phyloP scores from a whole-genome alignment of 2,329 filamentous ascomycete genomes.

The Colletotrichum sp. region DNA sequence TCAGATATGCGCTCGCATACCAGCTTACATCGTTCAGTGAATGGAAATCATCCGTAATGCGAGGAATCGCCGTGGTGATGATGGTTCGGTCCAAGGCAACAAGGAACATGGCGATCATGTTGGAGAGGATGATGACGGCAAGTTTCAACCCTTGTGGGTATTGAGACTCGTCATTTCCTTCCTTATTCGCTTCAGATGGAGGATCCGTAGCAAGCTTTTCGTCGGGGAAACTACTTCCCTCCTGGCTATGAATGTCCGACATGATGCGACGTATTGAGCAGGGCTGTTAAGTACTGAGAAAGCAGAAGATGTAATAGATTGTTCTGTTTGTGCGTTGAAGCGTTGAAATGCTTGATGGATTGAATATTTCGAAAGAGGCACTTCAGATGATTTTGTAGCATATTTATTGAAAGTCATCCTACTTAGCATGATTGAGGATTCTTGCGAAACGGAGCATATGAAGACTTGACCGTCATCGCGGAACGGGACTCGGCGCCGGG shows the following conservation, averaged over 20 bases:
- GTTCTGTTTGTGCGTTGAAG: not conserved
- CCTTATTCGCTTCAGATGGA: not conserved
- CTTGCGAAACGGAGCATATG: not conserved
- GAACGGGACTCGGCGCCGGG: not conserved
- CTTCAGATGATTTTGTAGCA: not conserved
- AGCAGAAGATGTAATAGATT: not conserved
- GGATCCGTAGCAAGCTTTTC: rapidly evolving
- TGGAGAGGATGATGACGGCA: slow-evolving; percentile 14
- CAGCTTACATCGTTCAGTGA: slow-evolving; percentile 52
- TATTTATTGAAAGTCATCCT: not conserved
- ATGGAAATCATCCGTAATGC: slow-evolving; percentile 45
- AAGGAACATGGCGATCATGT: slow-evolving; percentile 25
- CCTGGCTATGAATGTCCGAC: not conserved
- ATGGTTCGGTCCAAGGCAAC: slow-evolving; percentile 35
- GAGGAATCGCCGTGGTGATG: slow-evolving; percentile 45
- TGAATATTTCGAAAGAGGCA: not conserved
- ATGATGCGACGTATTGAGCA: not conserved
- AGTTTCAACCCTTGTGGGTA: slow-evolving; percentile 1
- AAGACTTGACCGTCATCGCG: not conserved
- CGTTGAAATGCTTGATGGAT: not conserved
- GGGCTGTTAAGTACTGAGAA: not conserved
- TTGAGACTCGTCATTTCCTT: not conserved
- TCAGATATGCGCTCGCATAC: slow-evolving; percentile 50
- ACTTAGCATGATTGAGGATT: not conserved
- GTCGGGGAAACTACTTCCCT: rapidly evolving